Conservation (phyloP, 2,329 filamentous ascomycete genomes). For the Fusarium protoensiforme region DNA sequence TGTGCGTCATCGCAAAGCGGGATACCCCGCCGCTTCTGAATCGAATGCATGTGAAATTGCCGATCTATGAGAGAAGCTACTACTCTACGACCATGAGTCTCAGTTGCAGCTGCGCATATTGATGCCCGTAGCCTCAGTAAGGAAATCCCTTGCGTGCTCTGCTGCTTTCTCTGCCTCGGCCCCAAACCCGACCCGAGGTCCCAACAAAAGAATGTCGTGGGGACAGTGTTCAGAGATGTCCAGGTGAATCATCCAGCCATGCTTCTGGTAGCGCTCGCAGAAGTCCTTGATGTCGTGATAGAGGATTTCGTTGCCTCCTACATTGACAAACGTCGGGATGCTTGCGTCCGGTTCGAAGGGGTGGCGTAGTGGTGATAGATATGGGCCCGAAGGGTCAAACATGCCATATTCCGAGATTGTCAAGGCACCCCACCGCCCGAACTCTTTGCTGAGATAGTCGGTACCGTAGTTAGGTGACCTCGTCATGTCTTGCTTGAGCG, state of each 20-base stretch:
- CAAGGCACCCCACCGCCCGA: constrained; percentile 31
- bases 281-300: constrained; percentile 33
- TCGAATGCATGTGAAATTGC: constrained; percentile 21
- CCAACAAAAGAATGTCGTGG: constrained; percentile 34
- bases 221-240: constrained; percentile 29
- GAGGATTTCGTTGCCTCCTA: constrained; percentile 26
- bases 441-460: constrained; percentile 33
- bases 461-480: constrained; percentile 36
- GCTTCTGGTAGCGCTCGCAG: constrained; percentile 19
- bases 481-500: constrained; percentile 25
- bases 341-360: constrained; percentile 12
- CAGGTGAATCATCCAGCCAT: constrained; percentile 27
- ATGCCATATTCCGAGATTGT: constrained; percentile 25
- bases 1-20: neutral
- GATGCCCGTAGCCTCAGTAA: constrained; percentile 17
- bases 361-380: constrained; percentile 32
- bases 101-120: neutral
- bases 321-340: constrained; percentile 31
- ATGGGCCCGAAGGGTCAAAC: constrained; percentile 21
- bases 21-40: neutral
- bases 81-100: neutral
- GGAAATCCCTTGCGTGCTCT: constrained; percentile 20
- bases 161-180: constrained; percentile 32
- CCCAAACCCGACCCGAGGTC: constrained; percentile 22
- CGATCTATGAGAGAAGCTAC: neutral